A percentile compares a stretch with the other conserved stretches of the same genome.
Conservation (phyloP, 2,329 filamentous ascomycete species). For the Didymella lethalis region DNA sequence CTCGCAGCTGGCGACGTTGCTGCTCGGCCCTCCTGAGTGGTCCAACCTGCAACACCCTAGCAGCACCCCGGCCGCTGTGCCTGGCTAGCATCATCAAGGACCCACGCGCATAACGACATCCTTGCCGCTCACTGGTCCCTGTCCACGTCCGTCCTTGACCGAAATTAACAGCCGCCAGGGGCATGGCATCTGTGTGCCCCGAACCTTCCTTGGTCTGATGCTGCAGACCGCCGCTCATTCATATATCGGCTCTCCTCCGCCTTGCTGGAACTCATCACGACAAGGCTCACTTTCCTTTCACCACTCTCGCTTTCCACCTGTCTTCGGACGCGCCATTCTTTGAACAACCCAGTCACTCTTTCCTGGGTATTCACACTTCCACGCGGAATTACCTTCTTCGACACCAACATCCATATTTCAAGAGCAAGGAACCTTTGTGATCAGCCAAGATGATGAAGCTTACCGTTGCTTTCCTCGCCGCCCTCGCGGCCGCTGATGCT, state of each 20-base stretch:
- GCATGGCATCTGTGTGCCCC: conserved; percentile 32
- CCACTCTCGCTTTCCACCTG: conserved; percentile 45
- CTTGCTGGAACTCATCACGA: conserved; percentile 36
- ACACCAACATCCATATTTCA: conserved; percentile 23
- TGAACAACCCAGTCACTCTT: conserved; percentile 50
- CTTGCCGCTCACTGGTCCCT: conserved; percentile 38
- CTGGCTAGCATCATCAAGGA: conserved; percentile 27
- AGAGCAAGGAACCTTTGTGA: conserved; percentile 36
- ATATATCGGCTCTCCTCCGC: conserved; percentile 41
- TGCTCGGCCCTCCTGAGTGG: conserved; percentile 33
- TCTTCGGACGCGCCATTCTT: conserved; percentile 48
- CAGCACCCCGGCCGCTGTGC: conserved; percentile 31
- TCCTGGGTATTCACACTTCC: conserved; percentile 40
- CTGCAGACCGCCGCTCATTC: conserved; percentile 41
- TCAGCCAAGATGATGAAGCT: conserved; percentile 43
- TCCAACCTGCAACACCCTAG: conserved; percentile 18
- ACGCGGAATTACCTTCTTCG: conserved; percentile 45
- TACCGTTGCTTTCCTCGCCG: conserved; percentile 44
- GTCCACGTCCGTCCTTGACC: conserved; percentile 38
- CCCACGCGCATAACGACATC: conserved; percentile 15
- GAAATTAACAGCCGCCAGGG: conserved; percentile 50
- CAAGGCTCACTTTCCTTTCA: conserved; percentile 47
- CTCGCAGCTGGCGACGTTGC: conserved; percentile 26
- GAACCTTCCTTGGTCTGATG: conserved; percentile 39
- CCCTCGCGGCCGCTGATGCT: conserved; percentile 37